Evolutionary conservation across 345 rosid genomes (phyloP).

Genomic region (Camelina hispida): DNA sequence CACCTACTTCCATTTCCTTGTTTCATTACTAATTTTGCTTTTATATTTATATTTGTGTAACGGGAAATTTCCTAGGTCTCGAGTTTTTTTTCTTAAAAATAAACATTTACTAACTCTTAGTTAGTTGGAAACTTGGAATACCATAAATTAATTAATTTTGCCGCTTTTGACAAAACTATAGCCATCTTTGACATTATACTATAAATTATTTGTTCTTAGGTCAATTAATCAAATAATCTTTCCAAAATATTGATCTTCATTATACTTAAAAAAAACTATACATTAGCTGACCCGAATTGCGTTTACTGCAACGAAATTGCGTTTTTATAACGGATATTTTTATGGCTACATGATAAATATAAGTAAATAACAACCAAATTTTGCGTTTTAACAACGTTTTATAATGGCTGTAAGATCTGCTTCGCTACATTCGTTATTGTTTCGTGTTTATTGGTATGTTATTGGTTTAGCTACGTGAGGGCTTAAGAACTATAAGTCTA

Average conservation of each 20-base stretch:
- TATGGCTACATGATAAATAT: neutral
- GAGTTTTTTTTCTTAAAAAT: neutral
- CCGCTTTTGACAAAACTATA: conserved; percentile 25
- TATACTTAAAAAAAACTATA: neutral
- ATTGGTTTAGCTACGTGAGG: neutral
- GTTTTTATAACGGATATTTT: neutral
- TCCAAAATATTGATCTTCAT: neutral
- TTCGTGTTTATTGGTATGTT: neutral
- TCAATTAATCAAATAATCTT: conserved; percentile 19
- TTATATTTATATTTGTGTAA: conserved; percentile 29
- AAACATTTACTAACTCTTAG: neutral
- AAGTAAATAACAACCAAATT: too few species aligned
- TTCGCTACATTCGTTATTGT: neutral
- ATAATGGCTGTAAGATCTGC: too few species aligned
- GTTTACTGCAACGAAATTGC: neutral
- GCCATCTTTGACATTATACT: conserved; percentile 36
- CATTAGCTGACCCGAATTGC: neutral
- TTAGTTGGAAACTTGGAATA: too few species aligned
- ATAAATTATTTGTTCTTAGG: conserved; percentile 10
- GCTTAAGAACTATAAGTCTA: neutral
- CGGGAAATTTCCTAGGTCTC: conserved; percentile 39
- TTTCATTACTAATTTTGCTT: conserved; percentile 22
- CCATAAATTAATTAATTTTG: conserved; percentile 19
- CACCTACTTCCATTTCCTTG: conserved; percentile 40
- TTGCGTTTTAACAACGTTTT: too few species aligned